Base-by-base conservation (phyloP, 352 stramenopile genomes). In the Phytophthora rubi region DNA sequence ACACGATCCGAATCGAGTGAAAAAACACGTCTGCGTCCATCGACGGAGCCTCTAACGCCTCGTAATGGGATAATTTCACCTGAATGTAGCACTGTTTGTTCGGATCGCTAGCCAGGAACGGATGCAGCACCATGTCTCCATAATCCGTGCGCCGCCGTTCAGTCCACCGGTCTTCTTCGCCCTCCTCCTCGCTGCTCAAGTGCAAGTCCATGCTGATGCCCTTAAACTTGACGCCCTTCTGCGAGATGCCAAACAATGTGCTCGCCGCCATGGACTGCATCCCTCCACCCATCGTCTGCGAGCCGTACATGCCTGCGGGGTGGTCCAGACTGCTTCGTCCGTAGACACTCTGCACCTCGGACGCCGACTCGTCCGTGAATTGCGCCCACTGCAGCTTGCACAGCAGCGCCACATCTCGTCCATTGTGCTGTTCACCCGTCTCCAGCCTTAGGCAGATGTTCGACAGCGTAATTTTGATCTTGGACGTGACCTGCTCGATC, bases 401-500 rank as follows among this genome's bases (percentile, higher is more conserved):
- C 35, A 93, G 66, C 52, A 96, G 51, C 13, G 89, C 86, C 7
- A 93, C 80, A 65, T 92, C 81, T 37, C 83, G 81, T 49, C 72
- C 83, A 48, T 81, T 88, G 44, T 86, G 71, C 18, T 83, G 68
- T 32, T 91, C 80, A 7, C 83, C 76, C 0, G 89, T 92, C 70
- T 95, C 88, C 13, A 96, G 59, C 1, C 86, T 76, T 35, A 95
- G 52, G 32, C 89, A 96, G 58, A 96, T 88, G 67, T 96, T 96
- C 18, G 89, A 92, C 49, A 96, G 54, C 37, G 89, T 96, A 6
- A 97, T 77, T 70, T 97, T 97, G 70, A 97, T 95, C 65, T 95
- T 97, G 48, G 88, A 95, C 60, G 89, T 95, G 12, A 97, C 89
- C 47, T 94, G 89, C 62, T 97, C 89, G 58, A 97, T 97, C 89